Conservation (phyloP, 495 filamentous ascomycete genomes). For the Chaetomium tenue region DNA sequence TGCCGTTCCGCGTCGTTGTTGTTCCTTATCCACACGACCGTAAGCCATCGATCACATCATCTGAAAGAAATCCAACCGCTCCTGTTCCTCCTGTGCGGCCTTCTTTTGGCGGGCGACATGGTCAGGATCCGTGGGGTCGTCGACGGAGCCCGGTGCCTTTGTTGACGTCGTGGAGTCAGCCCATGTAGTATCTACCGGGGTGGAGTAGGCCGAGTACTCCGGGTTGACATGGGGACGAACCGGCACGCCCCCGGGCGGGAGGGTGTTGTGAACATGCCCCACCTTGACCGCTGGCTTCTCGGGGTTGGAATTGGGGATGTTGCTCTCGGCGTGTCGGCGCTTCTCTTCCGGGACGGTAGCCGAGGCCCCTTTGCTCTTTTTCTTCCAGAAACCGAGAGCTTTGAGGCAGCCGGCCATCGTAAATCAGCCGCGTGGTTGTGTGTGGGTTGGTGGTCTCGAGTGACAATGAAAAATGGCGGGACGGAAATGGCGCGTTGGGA, state of each 20-base stretch:
- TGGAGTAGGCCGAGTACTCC: constrained; percentile 25
- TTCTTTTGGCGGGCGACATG: constrained; percentile 17
- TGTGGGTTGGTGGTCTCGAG: no score
- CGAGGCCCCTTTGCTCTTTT: background rate
- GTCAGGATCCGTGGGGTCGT: constrained; percentile 15
- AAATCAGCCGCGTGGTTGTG: no score
- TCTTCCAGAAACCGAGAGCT: constrained; percentile 15
- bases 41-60: constrained; percentile 27
- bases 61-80: constrained; percentile 34
- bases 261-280: background rate
- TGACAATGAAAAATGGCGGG: no score
- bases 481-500: no score
- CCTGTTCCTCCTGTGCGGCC: constrained; percentile 33
- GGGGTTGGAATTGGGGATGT: background rate
- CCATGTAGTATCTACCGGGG: constrained; percentile 20
- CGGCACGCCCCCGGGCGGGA: background rate
- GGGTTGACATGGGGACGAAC: constrained; percentile 20
- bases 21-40: background rate
- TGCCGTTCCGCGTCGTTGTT: no score
- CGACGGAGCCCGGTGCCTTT: constrained; percentile 1
- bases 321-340: background rate
- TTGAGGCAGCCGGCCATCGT: background rate
- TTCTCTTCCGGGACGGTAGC: background rate
- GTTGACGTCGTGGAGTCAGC: constrained; percentile 13
- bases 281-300: constrained; percentile 17